phyloP scores from a whole-genome alignment of 805 yeast genomes.

The Lachancea quebecensis region DNA sequence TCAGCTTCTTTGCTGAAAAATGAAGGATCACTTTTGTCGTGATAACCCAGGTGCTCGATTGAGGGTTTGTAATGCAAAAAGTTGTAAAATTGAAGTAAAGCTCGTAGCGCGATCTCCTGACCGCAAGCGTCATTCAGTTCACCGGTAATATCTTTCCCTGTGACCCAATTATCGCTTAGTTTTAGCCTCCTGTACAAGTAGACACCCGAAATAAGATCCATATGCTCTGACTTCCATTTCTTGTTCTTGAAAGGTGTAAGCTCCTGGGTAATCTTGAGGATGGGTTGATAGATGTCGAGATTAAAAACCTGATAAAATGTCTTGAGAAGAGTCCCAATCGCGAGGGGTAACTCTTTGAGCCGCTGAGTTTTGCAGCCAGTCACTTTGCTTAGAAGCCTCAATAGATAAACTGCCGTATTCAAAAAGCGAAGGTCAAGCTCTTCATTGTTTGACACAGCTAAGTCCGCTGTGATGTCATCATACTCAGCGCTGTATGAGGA shows the following conservation, averaged over 20 bases:
- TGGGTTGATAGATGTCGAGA: slow-evolving; percentile 55
- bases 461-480: slow-evolving; percentile 2
- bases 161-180: slow-evolving; percentile 80
- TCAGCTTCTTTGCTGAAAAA: slow-evolving; percentile 39
- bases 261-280: slow-evolving; percentile 66
- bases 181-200: slow-evolving; percentile 68
- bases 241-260: slow-evolving; percentile 87
- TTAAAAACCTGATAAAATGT: slow-evolving; percentile 52
- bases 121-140: slow-evolving; percentile 73
- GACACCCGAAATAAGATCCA: slow-evolving; percentile 87
- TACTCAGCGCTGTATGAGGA: slow-evolving; percentile 14
- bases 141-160: slow-evolving; percentile 69
- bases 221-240: slow-evolving; percentile 87
- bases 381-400: slow-evolving; percentile 50
- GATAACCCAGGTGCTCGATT: slow-evolving; percentile 53
- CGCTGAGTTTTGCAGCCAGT: slow-evolving; percentile 69
- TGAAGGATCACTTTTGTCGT: slow-evolving; percentile 32
- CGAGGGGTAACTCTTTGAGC: slow-evolving; percentile 29
- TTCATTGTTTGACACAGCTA: neutral
- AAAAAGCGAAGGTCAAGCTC: slow-evolving; percentile 10
- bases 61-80: slow-evolving; percentile 46
- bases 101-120: slow-evolving; percentile 78
- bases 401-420: slow-evolving; percentile 19
- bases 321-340: slow-evolving; percentile 29
- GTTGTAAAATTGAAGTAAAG: slow-evolving; percentile 71